Conservation (phyloP, 1,284 basidiomycete species). For the Pascua guehoae region DNA sequence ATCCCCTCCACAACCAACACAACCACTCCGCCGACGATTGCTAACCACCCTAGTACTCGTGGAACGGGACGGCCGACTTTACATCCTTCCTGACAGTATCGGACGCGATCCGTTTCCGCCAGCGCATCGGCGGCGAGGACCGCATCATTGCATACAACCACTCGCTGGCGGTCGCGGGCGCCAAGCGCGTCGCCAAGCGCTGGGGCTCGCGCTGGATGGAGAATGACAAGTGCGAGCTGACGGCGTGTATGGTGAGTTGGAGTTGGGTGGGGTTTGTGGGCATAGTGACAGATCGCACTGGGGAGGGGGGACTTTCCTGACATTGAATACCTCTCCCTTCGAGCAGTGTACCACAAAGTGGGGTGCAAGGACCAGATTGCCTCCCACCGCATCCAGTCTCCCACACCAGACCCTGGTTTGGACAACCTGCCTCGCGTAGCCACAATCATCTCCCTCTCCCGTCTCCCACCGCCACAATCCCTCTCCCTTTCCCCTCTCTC, state of each 20-base stretch:
- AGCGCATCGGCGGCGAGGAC: slow-evolving; percentile 76
- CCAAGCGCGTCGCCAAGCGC: slow-evolving; percentile 60
- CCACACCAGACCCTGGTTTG: no score
- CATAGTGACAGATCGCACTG: no score
- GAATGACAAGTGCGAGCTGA: slow-evolving; percentile 61
- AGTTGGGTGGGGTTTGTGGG: slow-evolving; percentile 20
- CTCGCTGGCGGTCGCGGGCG: slow-evolving; percentile 68
- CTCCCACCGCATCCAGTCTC: no score
- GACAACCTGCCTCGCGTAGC: no score
- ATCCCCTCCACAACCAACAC: no score
- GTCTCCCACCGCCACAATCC: not conserved
- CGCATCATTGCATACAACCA: slow-evolving; percentile 74
- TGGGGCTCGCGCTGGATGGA: slow-evolving; percentile 65
- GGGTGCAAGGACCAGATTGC: no score
- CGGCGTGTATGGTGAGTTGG: slow-evolving; percentile 65
- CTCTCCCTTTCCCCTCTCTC: not conserved
- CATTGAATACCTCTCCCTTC: no score
- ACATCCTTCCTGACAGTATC: slow-evolving; percentile 25
- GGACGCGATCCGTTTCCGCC: slow-evolving; percentile 69
- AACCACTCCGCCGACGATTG: no score
- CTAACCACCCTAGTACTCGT: slow-evolving; percentile 22
- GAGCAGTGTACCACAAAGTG: no score
- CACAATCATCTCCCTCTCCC: no score
- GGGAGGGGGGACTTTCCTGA: no score
- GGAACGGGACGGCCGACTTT: slow-evolving; percentile 41